Conservation (phyloP, 1,139 yeast species). For the Saccharomyces hybrid region DNA sequence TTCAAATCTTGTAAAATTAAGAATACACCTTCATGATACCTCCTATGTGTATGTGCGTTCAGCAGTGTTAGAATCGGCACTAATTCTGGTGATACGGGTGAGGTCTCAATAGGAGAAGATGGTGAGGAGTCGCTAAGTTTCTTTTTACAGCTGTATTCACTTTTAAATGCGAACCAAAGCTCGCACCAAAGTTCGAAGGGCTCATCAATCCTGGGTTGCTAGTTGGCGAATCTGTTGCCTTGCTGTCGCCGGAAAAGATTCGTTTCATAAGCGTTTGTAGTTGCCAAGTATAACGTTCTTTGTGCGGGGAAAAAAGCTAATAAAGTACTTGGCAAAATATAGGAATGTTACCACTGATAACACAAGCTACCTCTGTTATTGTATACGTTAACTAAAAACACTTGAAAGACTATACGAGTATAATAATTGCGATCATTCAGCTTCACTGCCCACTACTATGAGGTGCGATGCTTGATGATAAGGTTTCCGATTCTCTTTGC, state of each 20-base stretch:
- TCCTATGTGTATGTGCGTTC: slow-evolving; percentile 64
- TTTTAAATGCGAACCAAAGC: neutral
- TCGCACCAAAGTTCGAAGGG: neutral
- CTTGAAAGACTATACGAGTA: neutral
- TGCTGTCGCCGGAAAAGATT: slow-evolving; percentile 10
- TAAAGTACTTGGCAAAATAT: neutral
- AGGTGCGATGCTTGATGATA: neutral
- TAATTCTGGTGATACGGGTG: slow-evolving; percentile 49
- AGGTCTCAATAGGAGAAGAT: neutral
- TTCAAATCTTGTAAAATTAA: slow-evolving; percentile 65
- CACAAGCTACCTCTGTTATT: neutral
- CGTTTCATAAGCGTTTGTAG: slow-evolving; percentile 7
- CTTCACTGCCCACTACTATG: neutral
- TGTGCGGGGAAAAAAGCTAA: neutral
- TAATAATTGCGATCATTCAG: neutral
- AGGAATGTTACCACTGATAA: neutral
- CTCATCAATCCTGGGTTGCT: neutral
- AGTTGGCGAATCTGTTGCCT: slow-evolving; percentile 5
- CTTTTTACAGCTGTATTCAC: neutral
- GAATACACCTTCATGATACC: slow-evolving; percentile 67
- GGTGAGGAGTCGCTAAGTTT: neutral
- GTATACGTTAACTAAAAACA: neutral
- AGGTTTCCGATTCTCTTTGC: neutral
- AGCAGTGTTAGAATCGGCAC: slow-evolving; percentile 68
- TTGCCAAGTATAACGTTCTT: neutral